A percentile compares a stretch with the other conserved stretches of the same genome.
Conservation (phyloP, 352 stramenopile genomes). For the Phytophthora tentaculata region DNA sequence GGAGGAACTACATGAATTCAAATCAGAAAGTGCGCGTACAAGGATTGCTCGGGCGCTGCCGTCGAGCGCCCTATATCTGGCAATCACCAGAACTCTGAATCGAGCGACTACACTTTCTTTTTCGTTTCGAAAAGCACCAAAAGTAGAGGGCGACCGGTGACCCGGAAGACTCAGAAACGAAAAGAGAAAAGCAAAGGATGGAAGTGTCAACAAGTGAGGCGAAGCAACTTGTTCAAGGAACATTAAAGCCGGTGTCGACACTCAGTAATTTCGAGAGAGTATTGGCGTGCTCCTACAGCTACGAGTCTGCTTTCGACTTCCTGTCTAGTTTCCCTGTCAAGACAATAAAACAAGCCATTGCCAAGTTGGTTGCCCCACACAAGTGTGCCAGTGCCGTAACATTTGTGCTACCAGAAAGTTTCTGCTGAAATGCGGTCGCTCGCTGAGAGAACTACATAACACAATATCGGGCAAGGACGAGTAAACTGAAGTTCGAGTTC, state of each 20-base stretch:
- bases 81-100: not conserved
- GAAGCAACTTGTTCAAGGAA: constrained; percentile 5
- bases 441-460: not conserved
- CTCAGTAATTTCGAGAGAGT: not conserved
- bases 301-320: not conserved
- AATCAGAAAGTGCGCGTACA: no score
- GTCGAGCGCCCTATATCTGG: no score
- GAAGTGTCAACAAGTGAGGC: not conserved
- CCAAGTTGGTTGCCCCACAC: not conserved
- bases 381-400: not conserved
- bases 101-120: constrained; percentile 2
- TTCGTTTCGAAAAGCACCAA: no score
- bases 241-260: not conserved
- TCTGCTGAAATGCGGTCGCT: not conserved
- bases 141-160: no score
- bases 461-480: not conserved
- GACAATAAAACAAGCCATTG: not conserved
- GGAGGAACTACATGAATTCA: no score
- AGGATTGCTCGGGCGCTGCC: no score
- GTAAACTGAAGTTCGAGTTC: not conserved
- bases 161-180: not conserved
- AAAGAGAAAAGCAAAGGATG: not conserved
- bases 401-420: constrained; percentile 6
- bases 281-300: not conserved
- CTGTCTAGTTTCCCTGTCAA: no score